Evolutionary conservation across 2,329 filamentous ascomycete genomes (phyloP), one percentile per base, ranked within the genome.

Genomic region (Berkeleyomyces basicola): DNA sequence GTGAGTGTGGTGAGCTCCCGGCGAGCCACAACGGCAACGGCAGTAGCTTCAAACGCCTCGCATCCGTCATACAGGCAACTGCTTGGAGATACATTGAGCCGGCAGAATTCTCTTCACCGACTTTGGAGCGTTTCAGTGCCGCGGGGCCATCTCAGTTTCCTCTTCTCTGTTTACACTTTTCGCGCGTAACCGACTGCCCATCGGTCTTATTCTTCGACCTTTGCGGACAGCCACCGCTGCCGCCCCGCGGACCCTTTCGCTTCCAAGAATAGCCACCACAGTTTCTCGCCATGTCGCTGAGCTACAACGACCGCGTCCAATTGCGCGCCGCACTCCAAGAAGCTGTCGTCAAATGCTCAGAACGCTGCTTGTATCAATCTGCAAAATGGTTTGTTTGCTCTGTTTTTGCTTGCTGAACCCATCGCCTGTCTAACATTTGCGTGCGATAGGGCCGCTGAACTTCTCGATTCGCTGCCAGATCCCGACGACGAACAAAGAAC

Each of bases 341-440:
- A 69, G 90, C 92, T 39, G 86, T 93, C 2, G 80, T 93, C 33
- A 90, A 90, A 71, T 97, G 91, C 75, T 95, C 90, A 1, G 93
- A 99, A 72, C 80, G 93, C 72, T 96, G 93, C 72, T 81, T 99
- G 10, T 97, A 96, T 70, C 91, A 96, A 70, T 93, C 92, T 5
- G 86, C 93, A 37, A 97, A 97, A 83, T 99, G 93, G 93, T 96
- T 72, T 63, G 69, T 58, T 58, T 16, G 3, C 11, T 10, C 33
- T 59, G 57, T 4, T 36, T 33, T 9, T 7, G n/a, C 10, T 53
- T 37, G 14, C 10, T 36, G n/a, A 9, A 31, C 4, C 6, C 33
- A 16, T 53, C 7, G 23, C 10, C 23, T 11, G 23, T 9, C 58
- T 59, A 47, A 59, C 55, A 31, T 58, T 14, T 10, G 16, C 47